These are phyloP conservation scores for Pochonia chlamydosporia DNA, from an alignment of 2,329 filamentous ascomycete species.

Conservation along the genomic window DNA sequence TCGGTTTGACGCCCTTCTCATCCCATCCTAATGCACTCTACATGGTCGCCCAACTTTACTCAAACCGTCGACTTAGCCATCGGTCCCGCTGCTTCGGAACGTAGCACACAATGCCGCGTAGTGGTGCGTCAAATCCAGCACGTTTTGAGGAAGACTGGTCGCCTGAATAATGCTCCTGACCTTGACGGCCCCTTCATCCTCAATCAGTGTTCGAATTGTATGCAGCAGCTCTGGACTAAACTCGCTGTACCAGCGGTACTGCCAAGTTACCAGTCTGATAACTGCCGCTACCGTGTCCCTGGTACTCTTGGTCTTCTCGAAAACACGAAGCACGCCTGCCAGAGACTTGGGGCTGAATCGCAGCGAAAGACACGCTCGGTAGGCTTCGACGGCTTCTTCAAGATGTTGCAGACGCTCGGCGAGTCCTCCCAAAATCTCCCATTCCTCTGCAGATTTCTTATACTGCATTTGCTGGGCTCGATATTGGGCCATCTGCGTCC, in stretches of 20 bases:
- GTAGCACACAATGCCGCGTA: slow-evolving; percentile 92
- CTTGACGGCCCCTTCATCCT: slow-evolving; percentile 96
- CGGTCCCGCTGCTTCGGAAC: slow-evolving; percentile 89
- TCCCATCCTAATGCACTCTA: too few relatives aligned
- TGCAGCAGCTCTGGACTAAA: slow-evolving; percentile 90
- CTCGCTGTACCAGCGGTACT: slow-evolving; percentile 99
- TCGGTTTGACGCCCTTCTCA: too few relatives aligned
- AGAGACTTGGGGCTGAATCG: slow-evolving; percentile 93
- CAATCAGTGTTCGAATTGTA: slow-evolving; percentile 85
- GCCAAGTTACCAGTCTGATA: slow-evolving; percentile 91
- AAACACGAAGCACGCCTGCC: slow-evolving; percentile 73
- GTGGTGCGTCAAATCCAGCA: slow-evolving; percentile 91
- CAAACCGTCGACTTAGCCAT: slow-evolving; percentile 49
- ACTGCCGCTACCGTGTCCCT: slow-evolving; percentile 77
- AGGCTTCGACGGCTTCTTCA: slow-evolving; percentile 89
- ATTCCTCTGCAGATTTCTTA: slow-evolving; percentile 94
- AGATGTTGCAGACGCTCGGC: slow-evolving; percentile 89
- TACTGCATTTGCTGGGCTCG: slow-evolving; percentile 90
- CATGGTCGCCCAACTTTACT: too few relatives aligned
- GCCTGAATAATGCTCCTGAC: slow-evolving; percentile 95
- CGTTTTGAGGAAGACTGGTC: slow-evolving; percentile 85
- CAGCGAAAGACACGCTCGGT: slow-evolving; percentile 77
- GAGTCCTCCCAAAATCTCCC: slow-evolving; percentile 93
- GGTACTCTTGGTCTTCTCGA: slow-evolving; percentile 72
- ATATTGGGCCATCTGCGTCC: slow-evolving; percentile 95